Evolutionary conservation across 139 green algal species (phyloP).

Genomic region (Limnomonas spitsbergensis): DNA sequence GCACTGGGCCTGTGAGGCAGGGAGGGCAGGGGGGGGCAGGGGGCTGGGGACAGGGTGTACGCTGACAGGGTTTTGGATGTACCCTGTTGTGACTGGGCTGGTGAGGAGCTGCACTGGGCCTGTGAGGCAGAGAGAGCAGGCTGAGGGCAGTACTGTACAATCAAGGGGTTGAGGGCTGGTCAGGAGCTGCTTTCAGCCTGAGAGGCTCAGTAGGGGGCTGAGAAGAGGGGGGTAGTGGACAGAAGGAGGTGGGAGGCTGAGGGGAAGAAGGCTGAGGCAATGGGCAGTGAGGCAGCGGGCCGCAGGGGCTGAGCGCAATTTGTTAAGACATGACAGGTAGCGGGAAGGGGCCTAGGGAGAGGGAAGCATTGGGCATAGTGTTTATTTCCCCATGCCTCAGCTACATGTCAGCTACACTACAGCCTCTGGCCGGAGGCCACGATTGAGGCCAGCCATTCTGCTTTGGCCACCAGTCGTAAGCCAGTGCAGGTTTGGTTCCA

Average conservation of each 20-base stretch:
- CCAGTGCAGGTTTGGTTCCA: no score
- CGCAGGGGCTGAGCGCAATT: not conserved
- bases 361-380: no score
- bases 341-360: no score
- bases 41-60: conserved; percentile 82
- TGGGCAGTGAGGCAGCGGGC: not conserved
- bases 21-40: conserved; percentile 15
- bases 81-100: conserved; percentile 71
- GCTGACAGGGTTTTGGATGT: conserved; percentile 91
- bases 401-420: no score
- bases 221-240: conserved; percentile 19
- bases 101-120: conserved; percentile 79
- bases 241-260: conserved; percentile 8
- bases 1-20: conserved; percentile 54
- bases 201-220: not conserved
- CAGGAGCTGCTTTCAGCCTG: conserved; percentile 73
- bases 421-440: no score
- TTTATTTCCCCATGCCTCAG: no score
- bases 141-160: conserved; percentile 84
- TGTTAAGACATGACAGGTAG: not conserved
- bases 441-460: no score
- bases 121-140: conserved; percentile 17
- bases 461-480: no score
- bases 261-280: not conserved
- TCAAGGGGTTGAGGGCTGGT: conserved; percentile 93